phyloP scores from a whole-genome alignment of 768 basidiomycete genomes.

The Suillus sp. region DNA sequence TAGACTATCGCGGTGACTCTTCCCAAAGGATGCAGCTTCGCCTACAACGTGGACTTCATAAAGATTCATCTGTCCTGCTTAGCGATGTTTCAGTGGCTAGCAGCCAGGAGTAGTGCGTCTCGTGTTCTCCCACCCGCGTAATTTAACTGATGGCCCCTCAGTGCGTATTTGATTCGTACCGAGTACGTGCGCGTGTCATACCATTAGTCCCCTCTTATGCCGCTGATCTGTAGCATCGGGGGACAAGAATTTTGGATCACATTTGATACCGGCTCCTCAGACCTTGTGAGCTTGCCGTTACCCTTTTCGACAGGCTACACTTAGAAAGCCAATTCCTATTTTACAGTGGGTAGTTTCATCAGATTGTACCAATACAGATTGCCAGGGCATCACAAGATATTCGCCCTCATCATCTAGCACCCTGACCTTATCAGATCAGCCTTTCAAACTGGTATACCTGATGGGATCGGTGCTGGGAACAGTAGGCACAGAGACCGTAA shows the following conservation, averaged over 20 bases:
- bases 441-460: slow-evolving; percentile 54
- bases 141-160: slow-evolving; percentile 17
- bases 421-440: slow-evolving; percentile 31
- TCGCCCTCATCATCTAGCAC: slow-evolving; percentile 33
- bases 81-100: slow-evolving; percentile 25
- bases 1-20: background rate
- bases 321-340: background rate
- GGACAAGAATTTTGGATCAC: slow-evolving; percentile 46
- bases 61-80: slow-evolving; percentile 13
- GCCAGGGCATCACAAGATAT: slow-evolving; percentile 46
- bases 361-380: slow-evolving; percentile 47
- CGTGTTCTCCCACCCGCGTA: slow-evolving; percentile 10
- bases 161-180: slow-evolving; percentile 37
- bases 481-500: slow-evolving; percentile 48
- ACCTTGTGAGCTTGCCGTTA: slow-evolving; percentile 42
- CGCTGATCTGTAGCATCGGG: slow-evolving; percentile 37
- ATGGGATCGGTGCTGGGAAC: slow-evolving; percentile 49
- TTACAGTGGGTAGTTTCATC: slow-evolving; percentile 53
- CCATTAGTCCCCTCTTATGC: background rate
- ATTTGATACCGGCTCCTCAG: slow-evolving; percentile 61
- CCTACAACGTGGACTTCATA: slow-evolving; percentile 12
- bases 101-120: slow-evolving; percentile 27
- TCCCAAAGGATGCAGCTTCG: slow-evolving; percentile 7
- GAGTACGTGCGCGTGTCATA: slow-evolving; percentile 19
- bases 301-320: background rate